Base-by-base conservation (phyloP, 1,139 yeast species). In the Yamadazyma atmosphaerica region DNA sequence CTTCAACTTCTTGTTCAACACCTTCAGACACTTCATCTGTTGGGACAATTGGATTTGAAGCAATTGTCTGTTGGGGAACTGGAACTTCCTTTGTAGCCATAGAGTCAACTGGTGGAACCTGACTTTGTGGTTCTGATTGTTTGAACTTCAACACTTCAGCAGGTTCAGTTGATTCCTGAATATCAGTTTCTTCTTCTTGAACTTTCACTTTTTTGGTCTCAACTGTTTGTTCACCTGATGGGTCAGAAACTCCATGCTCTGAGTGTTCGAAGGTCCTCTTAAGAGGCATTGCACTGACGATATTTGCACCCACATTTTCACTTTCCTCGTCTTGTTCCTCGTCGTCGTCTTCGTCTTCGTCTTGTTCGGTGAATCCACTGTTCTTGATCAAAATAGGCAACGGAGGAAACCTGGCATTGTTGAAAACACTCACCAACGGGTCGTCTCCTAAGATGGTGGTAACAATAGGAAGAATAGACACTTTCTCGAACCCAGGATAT, bases 341-440 rank as follows among this genome's bases (percentile, higher is more conserved):
- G 10, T 46, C 43, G 13, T 43, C 33, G 18, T 38, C 40, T 22
- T 34, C 44, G 11, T 39, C 39, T 12, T 26, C 40, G 12, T 22
- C 43, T 21, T 29, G 49, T 9, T 49, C 55, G 2, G 49, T 56
- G 8, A 16, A 18, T 19, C 43, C 39, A 4, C 43, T 41, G 13
- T 52, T 58, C 24, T 56, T 62, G 35, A 65, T 59, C 37, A 68
- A 62, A 26, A 60, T 51, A 4, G 79, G 72, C 38, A 74, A 61
- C 29, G 87, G 77, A 2, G 96, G 96, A 49, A 88, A 77, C 48
- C 94, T 70, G 27, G 96, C 95, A 51, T 86, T 86, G 43, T 79
- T 74, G 51, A 87, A 68, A 3, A 81, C 72, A 53, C 82, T 79
- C 32, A 74, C 46, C 15, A 74, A 47, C 2, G 60, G 61, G 45